Evolutionary conservation across 176 grass and related monocot species (phyloP), one percentile per base, ranked within the genome.

Genomic region (Oropetium thomaeum): DNA sequence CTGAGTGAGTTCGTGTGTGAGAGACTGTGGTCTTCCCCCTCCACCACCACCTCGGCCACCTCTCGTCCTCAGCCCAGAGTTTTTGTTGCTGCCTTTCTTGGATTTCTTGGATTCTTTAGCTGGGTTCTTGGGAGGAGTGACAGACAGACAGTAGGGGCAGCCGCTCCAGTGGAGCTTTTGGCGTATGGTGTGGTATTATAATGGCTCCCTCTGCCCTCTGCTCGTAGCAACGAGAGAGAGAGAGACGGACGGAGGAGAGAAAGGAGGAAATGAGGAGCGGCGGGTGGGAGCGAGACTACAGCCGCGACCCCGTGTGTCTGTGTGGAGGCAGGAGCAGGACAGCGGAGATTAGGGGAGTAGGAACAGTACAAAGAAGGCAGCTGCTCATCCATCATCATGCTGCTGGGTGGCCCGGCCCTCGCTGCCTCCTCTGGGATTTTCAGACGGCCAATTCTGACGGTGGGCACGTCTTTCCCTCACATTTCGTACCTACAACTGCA

Each of bases 91-190:
- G 43, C 28, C 43, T 63, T 83, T 75, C 79, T 87, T 82, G 2
- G 78, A 73, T 80, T 87, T 87, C 80, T 79, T 78, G 80, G 79
- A 84, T 89, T 82, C 84, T 62, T 75, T 80, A 77, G 77, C 76
- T 41, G 44, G 57, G 77, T 80, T 81, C 80, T 89, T 71, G 85
- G 77, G 71, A 43, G 40, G 63, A 22, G 79, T 49, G 88, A 83
- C 68, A 73, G 63, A 22, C 75, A 42, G 88, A 83, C 68, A 73
- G 61, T 44, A 68, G 28, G 67, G 34, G 71, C 9, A 52, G 60
- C 58, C 10, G 69, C 62, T 71, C 77, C 80, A 61, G 52, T 61
- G 52, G 68, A 79, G 74, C 85, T 74, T 87, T 74, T 69, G 69
- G 80, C 75, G 69, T 64, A 54, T 37, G 52, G 53, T 37, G 49